Evolutionary conservation across 2,329 filamentous ascomycete species (phyloP), one percentile per base, ranked within the genome.

Genomic region (Cercospora sp.): DNA sequence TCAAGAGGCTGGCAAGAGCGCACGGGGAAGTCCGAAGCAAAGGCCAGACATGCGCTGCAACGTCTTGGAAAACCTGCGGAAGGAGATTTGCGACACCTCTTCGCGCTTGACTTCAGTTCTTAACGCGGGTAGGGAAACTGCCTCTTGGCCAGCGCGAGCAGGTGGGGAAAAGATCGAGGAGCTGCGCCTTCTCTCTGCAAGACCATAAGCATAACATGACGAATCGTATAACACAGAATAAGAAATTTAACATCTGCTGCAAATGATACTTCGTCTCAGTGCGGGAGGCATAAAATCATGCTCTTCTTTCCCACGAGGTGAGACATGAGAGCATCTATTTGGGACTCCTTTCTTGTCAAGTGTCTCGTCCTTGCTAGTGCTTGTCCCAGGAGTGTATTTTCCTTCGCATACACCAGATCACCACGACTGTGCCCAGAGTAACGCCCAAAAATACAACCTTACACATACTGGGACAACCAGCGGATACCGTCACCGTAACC

Each of bases 391-490:
- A 20, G 53, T 55, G 18, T 20, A 26, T 30, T 18, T 12, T 40
- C 45, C 18, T 63, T 53, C 60, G 26, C 60, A 18, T 12, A 55
- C 42, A 12, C 51, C 30, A 23, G 12, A 16, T 20, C 51, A 64
- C 5, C 48, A 51, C 20, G 9, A 18, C 28, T 40, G 51, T 28
- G 31, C 33, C 45, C 23, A 28, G 62, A 55, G 48, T 6, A 57
- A 57, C 45, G 45, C 61, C 45, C 30, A 30, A 33, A 63, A 4
- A 23, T 30, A 58, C 48, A 10, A 58, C 23, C 58, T 67, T 90
- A 96, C 79, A 96, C 92, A 79, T 96, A 97, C 86, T 96, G 93
- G 66, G 92, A 78, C 82, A 97, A 82, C 93, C 93, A 97, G 84
- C 92, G 89, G 82, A 97, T 94, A 76, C 87, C 93, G 76, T 97